Percentiles rank a stretch among this genome's conserved stretches.
Evolutionary conservation across 768 basidiomycete genomes (phyloP).

Genomic region (Boletus vermiculosoides): DNA sequence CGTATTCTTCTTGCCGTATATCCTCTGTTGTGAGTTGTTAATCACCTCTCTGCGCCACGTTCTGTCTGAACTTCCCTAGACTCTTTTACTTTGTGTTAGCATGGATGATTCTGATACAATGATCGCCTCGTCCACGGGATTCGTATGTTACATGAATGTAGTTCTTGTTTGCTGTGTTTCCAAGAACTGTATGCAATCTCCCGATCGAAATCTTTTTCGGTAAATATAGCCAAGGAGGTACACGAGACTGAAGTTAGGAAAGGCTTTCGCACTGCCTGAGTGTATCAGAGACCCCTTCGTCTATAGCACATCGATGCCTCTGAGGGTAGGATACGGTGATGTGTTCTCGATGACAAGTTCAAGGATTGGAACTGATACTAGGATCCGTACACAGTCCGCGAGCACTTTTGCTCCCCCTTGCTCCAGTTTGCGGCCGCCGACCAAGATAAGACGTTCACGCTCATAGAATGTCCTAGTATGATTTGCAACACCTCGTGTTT

Average conservation of each 20-base stretch:
- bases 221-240: neutral
- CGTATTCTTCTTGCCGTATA: constrained; percentile 92
- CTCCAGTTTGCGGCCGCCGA: constrained; percentile 79
- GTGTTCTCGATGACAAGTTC: neutral
- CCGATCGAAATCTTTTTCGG: neutral
- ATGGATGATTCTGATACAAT: constrained; percentile 97
- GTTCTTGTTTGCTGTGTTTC: constrained; percentile 4
- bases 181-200: neutral
- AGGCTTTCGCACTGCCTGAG: neutral
- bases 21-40: constrained; percentile 74
- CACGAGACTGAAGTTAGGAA: neutral
- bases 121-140: constrained; percentile 4
- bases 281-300: neutral
- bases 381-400: constrained; percentile 55
- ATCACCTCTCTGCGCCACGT: neutral
- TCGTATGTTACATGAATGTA: constrained; percentile 17
- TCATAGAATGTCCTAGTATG: constrained; percentile 88
- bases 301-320: constrained; percentile 20
- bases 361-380: constrained; percentile 6
- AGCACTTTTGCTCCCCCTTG: constrained; percentile 91
- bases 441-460: constrained; percentile 66
- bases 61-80: constrained; percentile 37
- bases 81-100: constrained; percentile 93
- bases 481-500: neutral
- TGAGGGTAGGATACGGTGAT: constrained; percentile 35